Percentiles rank a stretch among this genome's conserved stretches.
Evolutionary conservation across 306 rosid species (phyloP).

Genomic region (Citrullus colocynthis): DNA sequence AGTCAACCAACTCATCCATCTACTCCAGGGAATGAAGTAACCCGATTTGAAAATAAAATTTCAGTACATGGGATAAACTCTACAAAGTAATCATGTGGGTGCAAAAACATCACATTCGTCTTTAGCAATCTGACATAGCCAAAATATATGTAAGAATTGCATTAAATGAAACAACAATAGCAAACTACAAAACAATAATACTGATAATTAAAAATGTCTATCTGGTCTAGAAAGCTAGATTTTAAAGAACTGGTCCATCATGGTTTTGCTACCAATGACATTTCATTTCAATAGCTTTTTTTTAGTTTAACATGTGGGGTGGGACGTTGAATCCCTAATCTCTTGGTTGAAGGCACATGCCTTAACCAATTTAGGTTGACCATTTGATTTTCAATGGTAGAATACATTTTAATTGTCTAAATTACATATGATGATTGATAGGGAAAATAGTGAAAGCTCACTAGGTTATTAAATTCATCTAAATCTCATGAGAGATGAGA

Average conservation of each 20-base stretch:
- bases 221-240: not conserved
- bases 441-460: not conserved
- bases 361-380: too few species aligned
- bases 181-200: not conserved
- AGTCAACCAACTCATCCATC: constrained; percentile 2
- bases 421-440: not conserved
- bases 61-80: not conserved
- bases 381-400: not conserved
- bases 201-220: not conserved
- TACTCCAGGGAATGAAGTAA: constrained; percentile 1
- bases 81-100: not conserved
- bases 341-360: too few species aligned
- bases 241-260: not conserved
- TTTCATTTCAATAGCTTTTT: too few species aligned
- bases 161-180: not conserved
- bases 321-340: too few species aligned
- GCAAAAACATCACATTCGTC: not conserved
- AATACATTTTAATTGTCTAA: not conserved
- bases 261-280: not conserved
- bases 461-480: not conserved
- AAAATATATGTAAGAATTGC: not conserved
- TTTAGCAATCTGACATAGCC: not conserved
- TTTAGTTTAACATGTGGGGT: too few species aligned
- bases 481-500: constrained; percentile 1
- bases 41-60: constrained; percentile 5